Evolutionary conservation across 495 filamentous ascomycete genomes (phyloP), one percentile per base, ranked within the genome.

Genomic region (Penicillium odoratum): DNA sequence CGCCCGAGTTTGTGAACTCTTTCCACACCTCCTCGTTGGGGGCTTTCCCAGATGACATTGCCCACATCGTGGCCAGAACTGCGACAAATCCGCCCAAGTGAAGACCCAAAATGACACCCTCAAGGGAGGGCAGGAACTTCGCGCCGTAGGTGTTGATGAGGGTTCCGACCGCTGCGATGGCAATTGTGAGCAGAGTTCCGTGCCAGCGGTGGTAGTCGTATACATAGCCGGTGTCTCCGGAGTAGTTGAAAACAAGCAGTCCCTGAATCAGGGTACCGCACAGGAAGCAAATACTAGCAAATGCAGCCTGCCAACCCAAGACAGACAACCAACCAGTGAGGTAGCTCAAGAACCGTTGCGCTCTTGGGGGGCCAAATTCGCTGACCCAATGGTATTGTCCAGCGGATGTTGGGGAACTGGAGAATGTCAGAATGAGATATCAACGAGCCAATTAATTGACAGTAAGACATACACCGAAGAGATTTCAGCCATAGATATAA

Each of bases 351-450:
- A 71, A 66, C 16, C 75, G 75, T 62, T 81, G 77, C 38, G 54
- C 75, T 51, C 66, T 49, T 33, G 71, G 69, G 6, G 74, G 57
- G 68, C 78, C 62, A 72, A 79, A 57, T 67, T 69, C 67, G 51
- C 67, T 74, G 5, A 78, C 74, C 80, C 80, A 82, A 61, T 78
- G 78, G 51, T 81, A 81, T 57, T 80, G 78, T 15, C 79, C 78
- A 10, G 71, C 76, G 0, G 69, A 66, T 1, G 76, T 80, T 21
- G 78, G 76, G 5, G 75, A 67, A 48, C 70, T 72, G 30, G 50
- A 7, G 7, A 43, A 26, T 28, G 31, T 55, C 45, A 55, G 49
- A 42, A 31, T 46, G 5, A 5, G 15, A n/a, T 7, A 21, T 29
- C 11, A 16, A 4, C 0, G 25, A 8, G 34, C 16, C n/a, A 9